Percentiles rank a stretch among this genome's conserved stretches.
Conservation (phyloP, 108 stramenopile species). For the Fragilariopsis cylindrus region DNA sequence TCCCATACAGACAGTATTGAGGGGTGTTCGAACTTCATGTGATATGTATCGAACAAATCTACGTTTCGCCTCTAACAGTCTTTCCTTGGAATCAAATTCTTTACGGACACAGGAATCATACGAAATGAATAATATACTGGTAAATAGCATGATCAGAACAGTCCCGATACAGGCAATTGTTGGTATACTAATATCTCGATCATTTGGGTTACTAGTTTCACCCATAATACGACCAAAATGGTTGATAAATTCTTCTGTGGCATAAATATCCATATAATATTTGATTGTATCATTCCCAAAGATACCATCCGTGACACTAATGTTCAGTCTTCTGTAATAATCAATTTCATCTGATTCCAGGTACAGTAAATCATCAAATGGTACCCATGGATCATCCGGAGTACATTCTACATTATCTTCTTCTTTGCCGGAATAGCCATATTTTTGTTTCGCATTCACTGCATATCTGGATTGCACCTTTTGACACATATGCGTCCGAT, state of each 20-base stretch:
- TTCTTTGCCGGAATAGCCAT: not conserved
- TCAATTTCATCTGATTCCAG: not conserved
- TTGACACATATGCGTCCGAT: not conserved
- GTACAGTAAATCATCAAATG: not conserved
- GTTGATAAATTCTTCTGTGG: not conserved
- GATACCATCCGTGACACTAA: not conserved
- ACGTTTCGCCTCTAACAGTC: constrained; percentile 50
- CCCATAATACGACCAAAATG: not conserved
- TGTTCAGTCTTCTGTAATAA: not conserved
- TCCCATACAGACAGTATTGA: constrained; percentile 58
- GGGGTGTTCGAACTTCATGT: constrained; percentile 54
- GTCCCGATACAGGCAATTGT: constrained; percentile 30
- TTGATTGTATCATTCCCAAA: not conserved
- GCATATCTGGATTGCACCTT: too few species aligned
- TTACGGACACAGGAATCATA: constrained; percentile 54
- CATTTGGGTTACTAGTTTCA: not conserved
- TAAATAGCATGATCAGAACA: constrained; percentile 42
- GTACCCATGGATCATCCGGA: constrained; percentile 14
- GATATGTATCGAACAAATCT: constrained; percentile 54
- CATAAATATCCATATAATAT: constrained; percentile 18
- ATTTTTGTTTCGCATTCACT: not conserved
- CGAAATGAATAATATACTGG: constrained; percentile 42
- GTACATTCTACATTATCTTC: not conserved
- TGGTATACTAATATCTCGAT: constrained; percentile 33
- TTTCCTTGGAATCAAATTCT: constrained; percentile 40